A percentile compares a stretch with the other conserved stretches of the same genome.
These are phyloP conservation scores for Haplosporangium sp. DNA, from an alignment of 371 early-diverging fungal species.

Conservation along the genomic window DNA sequence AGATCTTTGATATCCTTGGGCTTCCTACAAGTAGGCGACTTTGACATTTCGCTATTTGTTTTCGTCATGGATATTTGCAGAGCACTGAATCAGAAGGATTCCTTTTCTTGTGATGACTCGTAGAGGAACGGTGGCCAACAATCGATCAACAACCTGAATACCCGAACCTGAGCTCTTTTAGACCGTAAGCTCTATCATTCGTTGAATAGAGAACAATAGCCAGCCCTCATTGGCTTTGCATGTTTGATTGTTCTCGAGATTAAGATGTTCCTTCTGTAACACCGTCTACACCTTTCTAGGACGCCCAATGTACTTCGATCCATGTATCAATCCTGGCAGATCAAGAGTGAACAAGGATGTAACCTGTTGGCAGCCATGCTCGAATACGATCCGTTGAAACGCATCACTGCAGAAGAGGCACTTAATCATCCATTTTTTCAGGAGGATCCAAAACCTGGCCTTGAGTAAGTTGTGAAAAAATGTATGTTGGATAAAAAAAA, in stretches of 20 bases:
- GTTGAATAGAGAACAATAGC: background rate
- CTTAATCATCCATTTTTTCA: slow-evolving; percentile 91
- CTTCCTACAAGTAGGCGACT: slow-evolving; percentile 79
- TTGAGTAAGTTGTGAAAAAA: slow-evolving; percentile 64
- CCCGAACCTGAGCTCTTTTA: slow-evolving; percentile 63
- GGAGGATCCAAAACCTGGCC: slow-evolving; percentile 86
- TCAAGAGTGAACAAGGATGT: slow-evolving; percentile 73
- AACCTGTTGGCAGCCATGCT: slow-evolving; percentile 85
- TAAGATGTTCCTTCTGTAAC: background rate
- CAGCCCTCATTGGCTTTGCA: slow-evolving; percentile 1
- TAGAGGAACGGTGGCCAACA: slow-evolving; percentile 84
- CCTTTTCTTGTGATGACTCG: background rate
- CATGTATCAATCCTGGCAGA: slow-evolving; percentile 60
- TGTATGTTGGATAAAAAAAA: background rate
- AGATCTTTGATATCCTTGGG: slow-evolving; percentile 93
- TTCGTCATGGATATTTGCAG: background rate
- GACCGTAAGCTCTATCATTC: slow-evolving; percentile 59
- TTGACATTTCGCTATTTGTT: background rate
- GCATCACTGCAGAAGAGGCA: slow-evolving; percentile 92
- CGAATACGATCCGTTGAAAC: slow-evolving; percentile 91
- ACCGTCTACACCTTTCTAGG: slow-evolving; percentile 36
- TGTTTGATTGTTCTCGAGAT: background rate
- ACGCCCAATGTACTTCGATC: slow-evolving; percentile 60
- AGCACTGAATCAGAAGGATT: background rate
- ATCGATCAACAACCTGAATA: slow-evolving; percentile 82